A percentile compares a stretch with the other conserved stretches of the same genome.
Conservation (phyloP, 2,329 filamentous ascomycete genomes). For the Cladosporium velox region DNA sequence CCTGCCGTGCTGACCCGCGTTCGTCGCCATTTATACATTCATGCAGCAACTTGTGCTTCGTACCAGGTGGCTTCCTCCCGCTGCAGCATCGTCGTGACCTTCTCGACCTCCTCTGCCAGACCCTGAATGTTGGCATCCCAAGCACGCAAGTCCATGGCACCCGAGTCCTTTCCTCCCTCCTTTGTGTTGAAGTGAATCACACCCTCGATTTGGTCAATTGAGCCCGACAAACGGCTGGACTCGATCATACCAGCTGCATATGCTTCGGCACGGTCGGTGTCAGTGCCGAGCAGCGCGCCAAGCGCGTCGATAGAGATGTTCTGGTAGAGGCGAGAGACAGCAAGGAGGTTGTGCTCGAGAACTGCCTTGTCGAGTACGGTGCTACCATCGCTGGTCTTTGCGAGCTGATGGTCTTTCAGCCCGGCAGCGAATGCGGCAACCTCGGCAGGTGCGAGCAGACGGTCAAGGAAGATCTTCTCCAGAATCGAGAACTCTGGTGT, state of each 20-base stretch:
- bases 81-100: conserved; percentile 77
- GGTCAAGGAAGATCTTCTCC: conserved; percentile 96
- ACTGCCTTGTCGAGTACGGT: conserved; percentile 93
- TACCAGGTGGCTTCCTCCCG: conserved; percentile 69
- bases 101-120: conserved; percentile 86
- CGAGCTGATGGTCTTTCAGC: conserved; percentile 84
- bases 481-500: conserved; percentile 83
- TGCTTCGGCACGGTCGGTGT: conserved; percentile 79
- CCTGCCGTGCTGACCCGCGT: conserved; percentile 3
- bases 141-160: conserved; percentile 70
- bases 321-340: conserved; percentile 64
- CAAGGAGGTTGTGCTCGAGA: conserved; percentile 92
- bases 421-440: conserved; percentile 81
- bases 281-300: conserved; percentile 74
- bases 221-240: conserved; percentile 81
- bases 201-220: conserved; percentile 91
- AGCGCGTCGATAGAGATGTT: conserved; percentile 65
- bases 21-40: background rate
- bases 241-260: conserved; percentile 96
- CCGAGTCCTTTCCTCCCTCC: conserved; percentile 34
- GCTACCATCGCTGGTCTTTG: conserved; percentile 82
- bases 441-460: conserved; percentile 77
- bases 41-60: conserved; percentile 43
- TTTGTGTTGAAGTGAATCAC: conserved; percentile 84
- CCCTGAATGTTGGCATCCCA: conserved; percentile 91